Percentiles rank a stretch among this genome's conserved stretches.
Conservation (phyloP, 306 rosid genomes). For the Argentina anserina region DNA sequence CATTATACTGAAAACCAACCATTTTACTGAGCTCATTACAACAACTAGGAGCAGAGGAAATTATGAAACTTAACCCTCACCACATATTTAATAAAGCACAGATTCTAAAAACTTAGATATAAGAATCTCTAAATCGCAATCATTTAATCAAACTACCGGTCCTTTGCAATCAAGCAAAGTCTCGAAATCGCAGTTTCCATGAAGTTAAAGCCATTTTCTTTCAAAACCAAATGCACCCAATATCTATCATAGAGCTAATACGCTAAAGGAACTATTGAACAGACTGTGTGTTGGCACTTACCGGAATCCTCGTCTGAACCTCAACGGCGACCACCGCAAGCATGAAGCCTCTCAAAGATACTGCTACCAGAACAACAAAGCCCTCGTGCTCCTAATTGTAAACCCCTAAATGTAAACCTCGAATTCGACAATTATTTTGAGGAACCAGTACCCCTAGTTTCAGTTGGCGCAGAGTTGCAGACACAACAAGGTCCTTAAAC, state of each 20-base stretch:
- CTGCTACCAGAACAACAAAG: not conserved
- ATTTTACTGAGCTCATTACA: not conserved
- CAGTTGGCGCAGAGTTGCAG: not conserved
- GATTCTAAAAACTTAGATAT: not conserved
- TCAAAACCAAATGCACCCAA: not conserved
- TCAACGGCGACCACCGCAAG: not conserved
- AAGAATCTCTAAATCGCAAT: not conserved
- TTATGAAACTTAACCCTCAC: not conserved
- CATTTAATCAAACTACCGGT: not conserved
- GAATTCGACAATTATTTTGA: not conserved
- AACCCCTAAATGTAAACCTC: not conserved
- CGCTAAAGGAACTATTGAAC: not conserved
- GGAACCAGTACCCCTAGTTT: not conserved
- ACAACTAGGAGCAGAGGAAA: not conserved
- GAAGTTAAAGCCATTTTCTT: not conserved
- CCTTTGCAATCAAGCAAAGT: not conserved
- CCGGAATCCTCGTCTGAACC: constrained; percentile 3
- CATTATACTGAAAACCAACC: too few relatives aligned
- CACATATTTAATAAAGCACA: not conserved
- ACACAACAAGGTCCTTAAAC: not conserved
- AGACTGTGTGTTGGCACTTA: not conserved
- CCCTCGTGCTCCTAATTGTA: not conserved
- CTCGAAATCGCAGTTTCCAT: not conserved
- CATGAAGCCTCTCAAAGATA: not conserved
- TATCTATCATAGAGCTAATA: not conserved